phyloP scores from a whole-genome alignment of 2,329 filamentous ascomycete genomes.

The Verticillium alfalfae region DNA sequence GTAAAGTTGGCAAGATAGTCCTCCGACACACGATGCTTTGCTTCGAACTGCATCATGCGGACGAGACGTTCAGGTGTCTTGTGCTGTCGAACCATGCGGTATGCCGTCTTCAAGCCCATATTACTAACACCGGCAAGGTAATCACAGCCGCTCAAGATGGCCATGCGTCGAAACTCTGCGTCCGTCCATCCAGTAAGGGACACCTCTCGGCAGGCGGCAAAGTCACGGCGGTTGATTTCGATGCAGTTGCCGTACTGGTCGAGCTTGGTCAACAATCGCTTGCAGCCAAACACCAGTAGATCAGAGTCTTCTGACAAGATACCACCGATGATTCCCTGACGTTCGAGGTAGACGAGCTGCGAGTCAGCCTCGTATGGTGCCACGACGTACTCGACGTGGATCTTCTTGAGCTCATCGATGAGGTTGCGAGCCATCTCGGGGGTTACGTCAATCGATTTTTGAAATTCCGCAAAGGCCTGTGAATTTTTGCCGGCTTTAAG shows the following conservation, averaged over 20 bases:
- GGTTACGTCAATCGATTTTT: conserved; percentile 93
- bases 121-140: conserved; percentile 83
- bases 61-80: conserved; percentile 81
- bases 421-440: conserved; percentile 89
- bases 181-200: conserved; percentile 91
- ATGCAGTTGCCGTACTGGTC: conserved; percentile 91
- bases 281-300: conserved; percentile 89
- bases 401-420: conserved; percentile 84
- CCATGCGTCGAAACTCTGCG: conserved; percentile 87
- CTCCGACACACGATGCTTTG: conserved; percentile 72
- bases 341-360: conserved; percentile 92
- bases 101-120: conserved; percentile 88
- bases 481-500: conserved; percentile 74
- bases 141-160: conserved; percentile 93
- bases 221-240: conserved; percentile 84
- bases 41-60: conserved; percentile 81
- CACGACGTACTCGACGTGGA: conserved; percentile 79
- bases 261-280: conserved; percentile 84
- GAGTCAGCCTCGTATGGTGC: conserved; percentile 96
- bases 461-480: conserved; percentile 79
- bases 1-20: conserved; percentile 78
- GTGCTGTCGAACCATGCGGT: conserved; percentile 84
- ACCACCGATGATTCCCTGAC: conserved; percentile 74
- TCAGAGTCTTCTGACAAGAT: conserved; percentile 97
- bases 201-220: conserved; percentile 81